Percentiles rank a stretch among this genome's conserved stretches.
Conservation (phyloP, 2,329 filamentous ascomycete genomes). For the Penicillium sp. region DNA sequence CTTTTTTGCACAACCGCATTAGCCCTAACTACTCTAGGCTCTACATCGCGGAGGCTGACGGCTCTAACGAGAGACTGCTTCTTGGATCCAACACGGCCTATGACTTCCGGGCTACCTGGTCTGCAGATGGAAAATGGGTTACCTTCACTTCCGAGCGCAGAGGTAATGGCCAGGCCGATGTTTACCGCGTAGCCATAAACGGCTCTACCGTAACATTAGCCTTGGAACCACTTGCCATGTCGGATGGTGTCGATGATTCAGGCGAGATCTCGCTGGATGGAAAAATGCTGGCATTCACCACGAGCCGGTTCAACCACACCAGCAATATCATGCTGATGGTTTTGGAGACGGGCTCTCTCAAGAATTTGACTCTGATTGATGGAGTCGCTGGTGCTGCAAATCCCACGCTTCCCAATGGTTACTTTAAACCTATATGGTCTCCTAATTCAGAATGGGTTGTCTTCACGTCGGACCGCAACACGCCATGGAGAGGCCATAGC, state of each 20-base stretch:
- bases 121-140: conserved; percentile 13
- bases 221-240: background rate
- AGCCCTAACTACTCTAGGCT: conserved; percentile 8
- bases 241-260: conserved; percentile 6
- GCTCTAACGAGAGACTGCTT: conserved; percentile 7
- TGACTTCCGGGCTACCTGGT: conserved; percentile 15
- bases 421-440: conserved; percentile 32
- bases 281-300: conserved; percentile 2
- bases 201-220: background rate
- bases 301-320: conserved; percentile 1
- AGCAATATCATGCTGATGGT: conserved; percentile 8
- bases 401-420: conserved; percentile 18
- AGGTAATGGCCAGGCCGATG: conserved; percentile 15
- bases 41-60: conserved; percentile 14
- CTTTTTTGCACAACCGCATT: conserved; percentile 15
- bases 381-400: conserved; percentile 3
- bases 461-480: conserved; percentile 14
- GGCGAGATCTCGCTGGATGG: conserved; percentile 5
- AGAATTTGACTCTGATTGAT: conserved; percentile 8
- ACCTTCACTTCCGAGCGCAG: conserved; percentile 15
- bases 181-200: conserved; percentile 13
- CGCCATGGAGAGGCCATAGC: conserved; percentile 4
- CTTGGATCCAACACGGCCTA: conserved; percentile 6
- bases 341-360: background rate
- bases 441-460: conserved; percentile 15